Evolutionary conservation across 2,329 filamentous ascomycete species (phyloP).

Genomic region (Venturia carpophila): DNA sequence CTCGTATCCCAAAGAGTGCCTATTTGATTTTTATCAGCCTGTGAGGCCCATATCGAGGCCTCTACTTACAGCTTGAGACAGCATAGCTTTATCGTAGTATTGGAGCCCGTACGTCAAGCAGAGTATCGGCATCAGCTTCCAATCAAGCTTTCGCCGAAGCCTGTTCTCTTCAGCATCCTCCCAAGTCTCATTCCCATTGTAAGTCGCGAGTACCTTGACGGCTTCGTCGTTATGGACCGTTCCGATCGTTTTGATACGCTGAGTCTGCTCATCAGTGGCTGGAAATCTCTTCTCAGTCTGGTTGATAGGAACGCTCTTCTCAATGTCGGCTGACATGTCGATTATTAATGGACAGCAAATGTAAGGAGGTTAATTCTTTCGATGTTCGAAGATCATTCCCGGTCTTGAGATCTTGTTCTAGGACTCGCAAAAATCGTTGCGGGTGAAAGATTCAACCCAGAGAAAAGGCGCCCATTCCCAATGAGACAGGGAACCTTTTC

Average conservation of each 20-base stretch:
- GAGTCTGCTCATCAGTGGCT: background rate
- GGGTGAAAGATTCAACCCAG: background rate
- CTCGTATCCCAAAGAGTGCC: conserved; percentile 37
- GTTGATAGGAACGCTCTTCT: background rate
- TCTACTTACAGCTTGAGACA: conserved; percentile 43
- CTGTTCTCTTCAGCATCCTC: conserved; percentile 37
- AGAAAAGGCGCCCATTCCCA: background rate
- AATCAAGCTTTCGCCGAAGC: conserved; percentile 37
- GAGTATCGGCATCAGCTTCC: conserved; percentile 39
- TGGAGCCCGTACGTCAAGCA: conserved; percentile 41
- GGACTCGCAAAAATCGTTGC: background rate
- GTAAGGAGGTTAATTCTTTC: background rate
- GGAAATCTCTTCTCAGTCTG: background rate
- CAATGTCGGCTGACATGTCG: background rate
- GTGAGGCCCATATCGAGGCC: background rate
- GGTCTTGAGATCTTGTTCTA: background rate
- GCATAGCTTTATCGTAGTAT: conserved; percentile 47
- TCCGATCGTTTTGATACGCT: conserved; percentile 21
- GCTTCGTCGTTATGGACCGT: conserved; percentile 35
- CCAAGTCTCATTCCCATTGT: conserved; percentile 39
- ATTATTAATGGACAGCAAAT: background rate
- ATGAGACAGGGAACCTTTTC: background rate
- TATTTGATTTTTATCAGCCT: conserved; percentile 19
- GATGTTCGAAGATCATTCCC: too few species aligned
- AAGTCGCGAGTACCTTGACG: conserved; percentile 35